These are phyloP conservation scores for Colletotrichum incanum DNA, from an alignment of 2,329 filamentous ascomycete genomes.

Conservation along the genomic window DNA sequence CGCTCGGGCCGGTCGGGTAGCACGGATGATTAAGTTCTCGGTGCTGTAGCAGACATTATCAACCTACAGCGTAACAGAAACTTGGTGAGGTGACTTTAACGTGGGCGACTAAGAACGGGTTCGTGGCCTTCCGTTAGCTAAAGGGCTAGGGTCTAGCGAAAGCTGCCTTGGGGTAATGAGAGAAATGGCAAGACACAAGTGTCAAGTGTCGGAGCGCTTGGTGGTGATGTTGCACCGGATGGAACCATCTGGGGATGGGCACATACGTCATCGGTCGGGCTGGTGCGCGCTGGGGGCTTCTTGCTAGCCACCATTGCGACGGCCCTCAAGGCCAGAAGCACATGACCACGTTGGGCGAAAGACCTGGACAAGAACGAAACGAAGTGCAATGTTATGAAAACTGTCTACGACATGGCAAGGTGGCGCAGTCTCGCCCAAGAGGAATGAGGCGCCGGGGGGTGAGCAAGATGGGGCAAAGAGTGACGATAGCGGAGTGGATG, in stretches of 20 bases:
- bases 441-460: not conserved
- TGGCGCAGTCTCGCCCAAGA: not conserved
- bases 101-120: not conserved
- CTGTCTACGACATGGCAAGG: not conserved
- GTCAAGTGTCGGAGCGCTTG: not conserved
- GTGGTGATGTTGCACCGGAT: not conserved
- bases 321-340: not conserved
- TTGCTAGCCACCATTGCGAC: not conserved
- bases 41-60: not conserved
- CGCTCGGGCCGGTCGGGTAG: not conserved
- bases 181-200: not conserved
- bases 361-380: not conserved
- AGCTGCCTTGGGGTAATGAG: not conserved
- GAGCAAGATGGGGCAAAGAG: not conserved
- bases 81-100: not conserved
- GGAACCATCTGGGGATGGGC: conserved; percentile 5
- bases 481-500: not conserved
- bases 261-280: conserved; percentile 29
- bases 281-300: conserved; percentile 13
- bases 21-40: not conserved
- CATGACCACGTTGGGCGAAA: not conserved
- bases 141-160: not conserved
- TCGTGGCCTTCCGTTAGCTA: not conserved
- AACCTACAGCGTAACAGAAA: not conserved
- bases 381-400: not conserved